These are phyloP conservation scores for Gymnopilus junonius DNA, from an alignment of 768 basidiomycete species.

Conservation along the genomic window DNA sequence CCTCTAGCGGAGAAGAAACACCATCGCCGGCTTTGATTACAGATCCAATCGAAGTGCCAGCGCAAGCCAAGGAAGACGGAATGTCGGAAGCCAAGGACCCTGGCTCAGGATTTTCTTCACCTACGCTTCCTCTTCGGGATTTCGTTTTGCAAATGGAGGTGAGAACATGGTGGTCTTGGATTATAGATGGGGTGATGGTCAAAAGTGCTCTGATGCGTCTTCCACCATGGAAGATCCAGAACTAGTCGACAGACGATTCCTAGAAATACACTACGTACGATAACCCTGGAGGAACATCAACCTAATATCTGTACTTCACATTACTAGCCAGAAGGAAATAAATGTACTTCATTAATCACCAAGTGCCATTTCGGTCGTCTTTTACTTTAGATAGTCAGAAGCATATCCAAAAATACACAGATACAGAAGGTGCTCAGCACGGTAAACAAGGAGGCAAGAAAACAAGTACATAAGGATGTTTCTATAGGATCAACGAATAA, in stretches of 20 bases:
- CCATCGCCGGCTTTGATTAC: background rate
- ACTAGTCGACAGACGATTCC: background rate
- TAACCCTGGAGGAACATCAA: background rate
- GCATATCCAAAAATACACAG: too few species aligned
- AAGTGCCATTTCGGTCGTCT: too few species aligned
- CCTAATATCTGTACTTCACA: background rate
- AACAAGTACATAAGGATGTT: background rate
- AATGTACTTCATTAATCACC: too few species aligned
- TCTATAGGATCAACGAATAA: slow-evolving; percentile 43
- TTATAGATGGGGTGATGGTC: background rate
- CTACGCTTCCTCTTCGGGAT: background rate
- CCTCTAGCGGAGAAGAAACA: background rate
- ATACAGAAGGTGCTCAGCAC: too few species aligned
- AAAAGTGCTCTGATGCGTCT: background rate
- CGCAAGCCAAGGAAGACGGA: background rate
- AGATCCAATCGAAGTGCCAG: background rate
- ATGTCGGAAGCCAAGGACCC: background rate
- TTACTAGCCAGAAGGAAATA: background rate
- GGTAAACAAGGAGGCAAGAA: too few species aligned
- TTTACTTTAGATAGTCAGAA: too few species aligned
- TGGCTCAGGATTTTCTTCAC: background rate
- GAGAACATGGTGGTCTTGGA: slow-evolving; percentile 4
- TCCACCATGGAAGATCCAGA: slow-evolving; percentile 1
- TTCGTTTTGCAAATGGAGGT: background rate
- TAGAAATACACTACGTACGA: background rate